Conservation (phyloP, 306 rosid genomes). For the Cicer judaicum region DNA sequence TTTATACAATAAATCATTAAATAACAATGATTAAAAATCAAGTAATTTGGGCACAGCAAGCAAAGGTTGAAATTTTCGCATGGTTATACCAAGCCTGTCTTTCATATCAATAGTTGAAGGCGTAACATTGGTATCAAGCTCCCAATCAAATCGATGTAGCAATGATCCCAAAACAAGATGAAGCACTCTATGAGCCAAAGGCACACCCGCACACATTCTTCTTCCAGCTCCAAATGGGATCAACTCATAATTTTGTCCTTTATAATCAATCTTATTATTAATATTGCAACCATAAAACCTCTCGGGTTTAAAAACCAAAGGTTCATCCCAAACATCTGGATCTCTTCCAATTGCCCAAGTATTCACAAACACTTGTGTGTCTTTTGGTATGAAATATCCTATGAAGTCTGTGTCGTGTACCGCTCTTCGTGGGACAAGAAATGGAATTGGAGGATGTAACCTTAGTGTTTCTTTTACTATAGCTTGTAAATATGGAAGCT, state of each 20-base stretch:
- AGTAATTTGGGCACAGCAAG: conserved; percentile 49
- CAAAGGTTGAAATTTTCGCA: conserved; percentile 54
- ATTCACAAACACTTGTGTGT: conserved; percentile 62
- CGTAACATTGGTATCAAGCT: conserved; percentile 44
- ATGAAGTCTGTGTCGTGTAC: conserved; percentile 48
- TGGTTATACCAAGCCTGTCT: conserved; percentile 52
- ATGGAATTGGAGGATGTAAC: conserved; percentile 65
- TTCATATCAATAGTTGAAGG: conserved; percentile 52
- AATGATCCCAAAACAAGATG: conserved; percentile 51
- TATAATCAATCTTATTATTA: conserved; percentile 41
- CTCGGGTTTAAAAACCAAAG: conserved; percentile 52
- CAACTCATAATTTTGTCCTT: conserved; percentile 55
- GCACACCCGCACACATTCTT: conserved; percentile 64
- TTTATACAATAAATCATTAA: not conserved
- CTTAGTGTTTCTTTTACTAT: conserved; percentile 60
- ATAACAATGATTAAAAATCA: not conserved
- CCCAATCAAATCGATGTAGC: conserved; percentile 72
- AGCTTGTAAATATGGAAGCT: conserved; percentile 51
- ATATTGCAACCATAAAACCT: conserved; percentile 46
- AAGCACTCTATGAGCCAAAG: conserved; percentile 57
- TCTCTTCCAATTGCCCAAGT: conserved; percentile 74
- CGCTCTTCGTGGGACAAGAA: conserved; percentile 60
- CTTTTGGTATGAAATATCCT: conserved; percentile 56
- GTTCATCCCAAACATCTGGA: conserved; percentile 58
- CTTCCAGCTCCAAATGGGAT: conserved; percentile 63